Evolutionary conservation across 2,329 filamentous ascomycete genomes (phyloP), one percentile per base, ranked within the genome.

Genomic region (Phialemoniopsis sp.): DNA sequence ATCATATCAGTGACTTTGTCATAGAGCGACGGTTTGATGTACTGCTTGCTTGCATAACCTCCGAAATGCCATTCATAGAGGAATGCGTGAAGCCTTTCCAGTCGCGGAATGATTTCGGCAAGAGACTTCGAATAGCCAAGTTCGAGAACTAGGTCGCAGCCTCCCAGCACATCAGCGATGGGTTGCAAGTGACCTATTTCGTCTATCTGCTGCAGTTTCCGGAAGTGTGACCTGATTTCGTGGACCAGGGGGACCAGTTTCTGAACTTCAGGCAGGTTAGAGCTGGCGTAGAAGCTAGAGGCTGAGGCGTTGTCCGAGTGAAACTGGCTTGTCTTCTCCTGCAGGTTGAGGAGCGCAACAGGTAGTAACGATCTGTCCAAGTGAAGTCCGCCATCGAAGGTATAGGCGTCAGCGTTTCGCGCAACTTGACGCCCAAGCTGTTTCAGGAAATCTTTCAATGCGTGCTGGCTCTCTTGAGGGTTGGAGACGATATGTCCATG

Each of bases 51-150:
- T 4, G 91, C 90, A 62, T 95, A 90, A 32, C 85, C 82, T 28
- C 80, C 79, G 55, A 80, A 80, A 58, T 98, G 89, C 93, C 93
- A 99, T 62, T 97, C 89, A 46, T 96, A 84, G 36, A 98, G 78
- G 48, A 85, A 82, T 0, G 73, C 75, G 62, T 97, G 87, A 5
- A 99, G 72, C 47, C 91, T 89, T 60, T 99, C 94, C 4, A 93
- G 75, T 55, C 86, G 88, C 2, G 85, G 87, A 38, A 98, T 77
- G 41, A 95, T 81, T 53, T 86, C 90, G 2, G 89, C 89, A 5
- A 98, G 70, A 1, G 93, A 90, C 40, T 95, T 89, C 2, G 79
- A 77, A 51, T 96, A 82, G 16, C 79, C 73, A 51, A 95, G 79
- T 39, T 83, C 76, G 3, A 95, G 72, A 1, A 95, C 71, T 48